Conservation (phyloP, 345 rosid genomes). For the Eucalyptus marginata region DNA sequence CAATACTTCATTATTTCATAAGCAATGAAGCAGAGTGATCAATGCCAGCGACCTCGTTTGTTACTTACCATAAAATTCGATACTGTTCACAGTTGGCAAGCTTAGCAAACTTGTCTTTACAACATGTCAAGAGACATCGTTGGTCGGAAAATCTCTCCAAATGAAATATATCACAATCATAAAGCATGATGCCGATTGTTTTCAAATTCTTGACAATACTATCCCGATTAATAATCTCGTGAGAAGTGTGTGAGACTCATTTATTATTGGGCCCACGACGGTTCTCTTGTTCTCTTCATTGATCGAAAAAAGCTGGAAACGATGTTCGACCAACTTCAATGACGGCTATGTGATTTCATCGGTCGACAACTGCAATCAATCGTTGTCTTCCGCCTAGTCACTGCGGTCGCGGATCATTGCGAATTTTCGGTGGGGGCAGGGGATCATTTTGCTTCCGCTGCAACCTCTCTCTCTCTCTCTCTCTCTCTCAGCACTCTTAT, state of each 20-base stretch:
- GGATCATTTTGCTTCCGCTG: background rate
- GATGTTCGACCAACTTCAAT: background rate
- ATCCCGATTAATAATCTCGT: background rate
- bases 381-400: background rate
- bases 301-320: background rate
- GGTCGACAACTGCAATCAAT: background rate
- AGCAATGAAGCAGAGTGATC: background rate
- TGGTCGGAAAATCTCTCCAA: accelerated
- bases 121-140: background rate
- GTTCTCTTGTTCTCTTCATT: background rate
- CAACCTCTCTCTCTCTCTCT: too few relatives aligned
- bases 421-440: background rate
- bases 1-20: background rate
- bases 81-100: background rate
- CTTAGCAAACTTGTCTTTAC: background rate
- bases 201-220: too few relatives aligned
- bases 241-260: background rate
- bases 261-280: background rate
- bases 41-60: accelerated
- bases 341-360: background rate
- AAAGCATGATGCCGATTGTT: too few relatives aligned
- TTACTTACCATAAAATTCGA: background rate
- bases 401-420: background rate
- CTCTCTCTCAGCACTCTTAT: background rate
- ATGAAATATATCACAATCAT: background rate